Evolutionary conservation across 768 basidiomycete genomes (phyloP).

Genomic region (Rhodotorula kratochvilovae): DNA sequence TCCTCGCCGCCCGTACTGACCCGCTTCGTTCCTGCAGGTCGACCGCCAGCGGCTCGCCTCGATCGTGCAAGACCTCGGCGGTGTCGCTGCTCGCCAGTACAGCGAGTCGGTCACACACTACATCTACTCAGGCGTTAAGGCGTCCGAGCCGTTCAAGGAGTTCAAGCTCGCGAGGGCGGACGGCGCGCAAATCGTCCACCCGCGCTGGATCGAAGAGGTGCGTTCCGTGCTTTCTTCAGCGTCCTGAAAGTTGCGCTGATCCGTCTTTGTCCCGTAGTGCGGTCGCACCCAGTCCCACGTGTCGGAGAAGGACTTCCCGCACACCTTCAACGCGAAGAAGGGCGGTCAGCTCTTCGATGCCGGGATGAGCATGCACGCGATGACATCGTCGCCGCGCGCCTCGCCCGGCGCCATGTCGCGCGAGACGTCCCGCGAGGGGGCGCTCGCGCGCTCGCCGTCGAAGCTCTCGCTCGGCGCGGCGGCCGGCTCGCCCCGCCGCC

Average conservation of each 20-base stretch:
- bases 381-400: background rate
- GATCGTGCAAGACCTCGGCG: constrained; percentile 24
- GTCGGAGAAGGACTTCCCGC: constrained; percentile 28
- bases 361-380: constrained; percentile 7
- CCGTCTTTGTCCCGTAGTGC: background rate
- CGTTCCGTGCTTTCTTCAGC: background rate
- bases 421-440: background rate
- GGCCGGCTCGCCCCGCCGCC: background rate
- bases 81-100: constrained; percentile 5
- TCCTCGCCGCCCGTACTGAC: background rate
- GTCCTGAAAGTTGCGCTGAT: too few relatives aligned
- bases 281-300: background rate
- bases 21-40: background rate
- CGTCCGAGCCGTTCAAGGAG: constrained; percentile 86
- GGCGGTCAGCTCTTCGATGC: constrained; percentile 27
- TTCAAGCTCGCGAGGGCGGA: constrained; percentile 62
- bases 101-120: constrained; percentile 20
- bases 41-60: constrained; percentile 14
- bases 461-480: background rate
- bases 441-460: background rate
- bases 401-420: background rate
- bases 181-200: constrained; percentile 16
- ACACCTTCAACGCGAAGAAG: constrained; percentile 25
- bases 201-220: constrained; percentile 34
- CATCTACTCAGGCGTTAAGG: constrained; percentile 54